Base-by-base conservation (phyloP, 768 basidiomycete species). In the Naematelia encephala region DNA sequence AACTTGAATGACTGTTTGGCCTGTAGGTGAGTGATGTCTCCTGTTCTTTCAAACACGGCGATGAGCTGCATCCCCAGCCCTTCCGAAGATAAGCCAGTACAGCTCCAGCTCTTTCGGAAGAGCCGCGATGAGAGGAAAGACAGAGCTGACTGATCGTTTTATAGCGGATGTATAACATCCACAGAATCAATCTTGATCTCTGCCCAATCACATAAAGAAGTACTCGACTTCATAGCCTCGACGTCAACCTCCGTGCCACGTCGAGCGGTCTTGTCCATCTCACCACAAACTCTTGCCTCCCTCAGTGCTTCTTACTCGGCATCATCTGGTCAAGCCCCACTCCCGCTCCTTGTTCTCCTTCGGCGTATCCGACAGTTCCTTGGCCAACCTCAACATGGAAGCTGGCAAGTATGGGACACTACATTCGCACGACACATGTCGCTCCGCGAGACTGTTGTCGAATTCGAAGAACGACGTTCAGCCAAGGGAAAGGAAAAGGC, bases 121-220 rank as follows among this genome's bases (percentile, higher is more conserved):
- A n/a, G n/a, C 21, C 21, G 27, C 5, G 19, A 19, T 21, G 30
- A 43, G 29, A 5, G 43, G 54, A 26, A 8, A 10, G 12, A 13
- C 59, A 55, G 47, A 62, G 43, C n/a, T n/a, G n/a, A n/a, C n/a
- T n/a, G 19, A 54, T 29, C 53, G 13, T 2, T 5, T 27, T 13
- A 14, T 60, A 96, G 94, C 60, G 96, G 96, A 1, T 99, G 96
- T 72, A 97, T 99, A 68, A 99, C 96, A 2, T 97, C 94, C 39
- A 94, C 94, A 22, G 94, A 99, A 81, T 94, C 91, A 19, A 86
- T 98, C 47, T 83, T 99, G 60, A 96, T 99, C 72, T 92, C 92
- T 12, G 82, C 96, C 34, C 94, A 99, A 76, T 94, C 91, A 5
- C 93, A 97, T 69, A 84, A 84, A 14, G 93, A 99, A 77, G 93